phyloP scores from a whole-genome alignment of 805 yeast genomes.

The Tetrapisispora arboricola region DNA sequence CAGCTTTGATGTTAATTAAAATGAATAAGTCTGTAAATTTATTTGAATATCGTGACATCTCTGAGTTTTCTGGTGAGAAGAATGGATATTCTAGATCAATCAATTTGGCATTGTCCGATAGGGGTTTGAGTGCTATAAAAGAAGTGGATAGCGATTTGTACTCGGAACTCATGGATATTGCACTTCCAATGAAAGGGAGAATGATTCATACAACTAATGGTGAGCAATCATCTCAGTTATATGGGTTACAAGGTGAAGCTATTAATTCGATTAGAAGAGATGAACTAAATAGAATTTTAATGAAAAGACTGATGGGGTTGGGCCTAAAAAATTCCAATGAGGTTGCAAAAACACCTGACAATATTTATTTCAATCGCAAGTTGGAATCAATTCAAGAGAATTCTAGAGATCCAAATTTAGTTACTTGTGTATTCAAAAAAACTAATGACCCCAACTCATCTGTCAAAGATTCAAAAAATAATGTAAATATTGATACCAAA shows the following conservation, averaged over 20 bases:
- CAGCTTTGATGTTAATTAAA: constrained; percentile 69
- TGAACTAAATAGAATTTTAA: constrained; percentile 50
- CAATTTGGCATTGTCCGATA: constrained; percentile 76
- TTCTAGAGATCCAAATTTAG: not conserved
- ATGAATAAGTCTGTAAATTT: constrained; percentile 64
- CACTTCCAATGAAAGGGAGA: constrained; percentile 81
- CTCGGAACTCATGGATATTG: constrained; percentile 41
- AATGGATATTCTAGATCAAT: constrained; percentile 49
- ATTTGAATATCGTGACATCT: constrained; percentile 60
- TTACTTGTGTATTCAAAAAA: not conserved
- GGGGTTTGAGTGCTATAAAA: constrained; percentile 67
- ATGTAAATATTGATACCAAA: constrained; percentile 32
- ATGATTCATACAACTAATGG: constrained; percentile 76
- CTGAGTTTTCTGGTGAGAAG: constrained; percentile 30
- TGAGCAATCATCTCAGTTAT: constrained; percentile 52
- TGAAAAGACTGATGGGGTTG: constrained; percentile 55
- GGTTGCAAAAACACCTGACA: not conserved
- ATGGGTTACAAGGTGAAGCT: constrained; percentile 73
- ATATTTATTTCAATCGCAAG: not conserved
- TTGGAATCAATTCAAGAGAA: not conserved
- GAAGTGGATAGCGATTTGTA: constrained; percentile 53
- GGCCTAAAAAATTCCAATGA: too few relatives aligned
- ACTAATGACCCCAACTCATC: not conserved
- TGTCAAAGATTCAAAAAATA: constrained; percentile 11
- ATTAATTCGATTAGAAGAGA: constrained; percentile 81